Base-by-base conservation (phyloP, 345 rosid genomes). In the Boechera stricta region DNA sequence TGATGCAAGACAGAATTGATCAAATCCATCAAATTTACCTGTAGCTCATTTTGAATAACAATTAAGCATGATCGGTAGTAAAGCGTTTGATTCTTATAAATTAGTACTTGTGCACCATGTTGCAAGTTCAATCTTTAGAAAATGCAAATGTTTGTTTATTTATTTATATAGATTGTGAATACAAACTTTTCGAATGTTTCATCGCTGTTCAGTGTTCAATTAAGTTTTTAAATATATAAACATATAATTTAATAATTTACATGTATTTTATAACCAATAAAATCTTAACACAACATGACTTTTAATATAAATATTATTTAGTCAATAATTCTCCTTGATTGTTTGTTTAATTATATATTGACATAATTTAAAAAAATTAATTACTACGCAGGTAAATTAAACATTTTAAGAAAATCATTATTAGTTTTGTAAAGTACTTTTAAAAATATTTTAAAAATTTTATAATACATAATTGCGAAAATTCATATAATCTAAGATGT, bases 1-100 rank as follows among this genome's bases (percentile, higher is more conserved):
- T 45, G 32, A 35, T 15, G 57, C 11, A 54, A 54, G 65, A 54
- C 80, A 70, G 29, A 77, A n/a, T 6, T 36, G 28, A 69, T 77
- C 70, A 69, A 54, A 69, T 70, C 59, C 48, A 61, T 60, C 42
- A 53, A 53, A 42, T 42, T 42, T 52, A 53, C 5, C 45, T 62
- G 21, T 53, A 59, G 18, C 18, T 61, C 45, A 57, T 9, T 52
- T 76, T 67, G 52, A n/a, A 67, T 48, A 58, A 29, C 58, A 59
- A 24, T 18, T 26, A 13, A 18, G 5, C n/a, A 39, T 33, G 9
- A 59, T 38, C 68, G 2, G 15, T 12, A 67, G 62, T 18, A 51
- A 56, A 41, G 9, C 10, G 16, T 58, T 36, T 66, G 2, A 2
- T 67, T 44, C 60, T 71, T 21, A 18, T 51, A 18, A 31, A 5